phyloP scores from a whole-genome alignment of 1,284 basidiomycete species.

The Fomitopsis betulina region DNA sequence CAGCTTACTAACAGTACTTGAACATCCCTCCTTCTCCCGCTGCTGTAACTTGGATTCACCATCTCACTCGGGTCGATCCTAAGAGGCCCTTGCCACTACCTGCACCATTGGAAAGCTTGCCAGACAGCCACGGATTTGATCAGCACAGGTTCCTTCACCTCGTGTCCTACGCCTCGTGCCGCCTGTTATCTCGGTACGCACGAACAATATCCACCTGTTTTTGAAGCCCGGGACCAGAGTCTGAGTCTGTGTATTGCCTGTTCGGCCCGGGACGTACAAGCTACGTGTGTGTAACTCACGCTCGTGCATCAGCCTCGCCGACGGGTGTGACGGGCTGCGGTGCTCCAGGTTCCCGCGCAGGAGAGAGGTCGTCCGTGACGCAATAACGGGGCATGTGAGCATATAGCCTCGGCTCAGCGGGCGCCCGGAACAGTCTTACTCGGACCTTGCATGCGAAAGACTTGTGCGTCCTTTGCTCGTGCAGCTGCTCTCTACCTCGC shows the following conservation, averaged over 20 bases:
- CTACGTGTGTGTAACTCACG: background rate
- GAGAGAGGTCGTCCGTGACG: background rate
- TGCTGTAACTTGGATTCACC: no score
- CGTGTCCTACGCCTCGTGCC: no score
- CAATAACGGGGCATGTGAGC: background rate
- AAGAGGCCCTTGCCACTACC: no score
- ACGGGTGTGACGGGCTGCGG: background rate
- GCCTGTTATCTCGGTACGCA: no score
- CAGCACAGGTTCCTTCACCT: no score
- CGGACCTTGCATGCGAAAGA: background rate
- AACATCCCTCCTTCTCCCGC: no score
- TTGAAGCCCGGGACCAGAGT: background rate
- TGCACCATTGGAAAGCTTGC: no score
- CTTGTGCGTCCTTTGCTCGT: background rate
- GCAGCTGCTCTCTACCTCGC: background rate
- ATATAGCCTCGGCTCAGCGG: background rate
- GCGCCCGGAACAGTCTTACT: background rate
- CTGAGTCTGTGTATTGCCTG: background rate
- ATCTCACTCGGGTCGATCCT: no score
- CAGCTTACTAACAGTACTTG: no score
- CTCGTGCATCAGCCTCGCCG: background rate
- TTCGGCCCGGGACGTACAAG: background rate
- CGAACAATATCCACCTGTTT: no score
- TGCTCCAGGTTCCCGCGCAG: background rate
- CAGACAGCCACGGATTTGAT: no score